Percentiles rank a stretch among this genome's conserved stretches.
Conservation (phyloP, 345 rosid species). For the Leavenworthia alabamica region DNA sequence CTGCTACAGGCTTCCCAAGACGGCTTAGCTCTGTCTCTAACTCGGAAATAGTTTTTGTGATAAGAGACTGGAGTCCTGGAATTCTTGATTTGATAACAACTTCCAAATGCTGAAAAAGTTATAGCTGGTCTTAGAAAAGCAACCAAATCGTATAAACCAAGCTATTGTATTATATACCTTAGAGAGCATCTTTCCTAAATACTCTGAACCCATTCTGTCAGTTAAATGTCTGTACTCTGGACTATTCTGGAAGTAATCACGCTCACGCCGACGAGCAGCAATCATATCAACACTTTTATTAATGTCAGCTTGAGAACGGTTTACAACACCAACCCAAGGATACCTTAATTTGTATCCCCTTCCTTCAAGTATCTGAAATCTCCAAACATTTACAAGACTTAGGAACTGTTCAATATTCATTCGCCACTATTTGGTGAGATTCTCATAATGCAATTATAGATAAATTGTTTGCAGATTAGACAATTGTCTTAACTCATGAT, state of each 20-base stretch:
- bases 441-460: not conserved
- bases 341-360: constrained; percentile 72
- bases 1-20: constrained; percentile 87
- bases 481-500: not conserved
- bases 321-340: constrained; percentile 97
- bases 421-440: not conserved
- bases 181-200: constrained; percentile 86
- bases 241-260: constrained; percentile 60
- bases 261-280: constrained; percentile 91
- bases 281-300: constrained; percentile 97
- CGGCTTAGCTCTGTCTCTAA: constrained; percentile 80
- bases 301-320: constrained; percentile 97
- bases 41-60: constrained; percentile 72
- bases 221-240: constrained; percentile 72
- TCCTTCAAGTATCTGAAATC: constrained; percentile 80
- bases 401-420: not conserved
- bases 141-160: not conserved
- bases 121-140: constrained; percentile 17
- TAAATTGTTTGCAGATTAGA: not conserved
- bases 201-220: constrained; percentile 84
- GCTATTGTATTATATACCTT: constrained; percentile 46
- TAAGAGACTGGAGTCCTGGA: constrained; percentile 87
- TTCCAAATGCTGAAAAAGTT: constrained; percentile 78
- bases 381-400: constrained; percentile 6
- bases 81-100: constrained; percentile 90